Percentiles rank a stretch among this genome's conserved stretches.
Evolutionary conservation across 2,329 filamentous ascomycete genomes (phyloP).

Genomic region (Cladosporium velox): DNA sequence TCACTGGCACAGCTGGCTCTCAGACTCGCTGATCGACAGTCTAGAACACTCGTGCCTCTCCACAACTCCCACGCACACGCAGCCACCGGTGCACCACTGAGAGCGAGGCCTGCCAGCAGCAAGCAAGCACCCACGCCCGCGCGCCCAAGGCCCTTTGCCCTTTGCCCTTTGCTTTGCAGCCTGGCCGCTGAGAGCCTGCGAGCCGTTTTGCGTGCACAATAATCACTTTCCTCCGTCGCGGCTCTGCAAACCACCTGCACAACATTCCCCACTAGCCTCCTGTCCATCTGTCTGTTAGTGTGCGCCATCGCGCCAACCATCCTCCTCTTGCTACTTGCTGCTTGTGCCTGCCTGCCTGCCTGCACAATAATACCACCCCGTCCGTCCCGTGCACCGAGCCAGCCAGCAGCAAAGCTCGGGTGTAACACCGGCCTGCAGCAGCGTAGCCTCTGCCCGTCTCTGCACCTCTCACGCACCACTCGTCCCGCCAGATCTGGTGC

Average conservation of each 20-base stretch:
- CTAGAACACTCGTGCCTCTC: constrained; percentile 3
- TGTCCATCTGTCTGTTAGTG: neutral
- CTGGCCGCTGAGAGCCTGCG: neutral
- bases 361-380: constrained; percentile 4
- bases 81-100: neutral
- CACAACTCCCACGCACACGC: neutral
- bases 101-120: neutral
- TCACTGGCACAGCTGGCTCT: neutral
- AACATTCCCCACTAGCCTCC: constrained; percentile 10
- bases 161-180: neutral
- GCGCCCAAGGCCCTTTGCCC: neutral
- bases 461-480: neutral
- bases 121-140: neutral
- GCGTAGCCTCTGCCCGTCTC: constrained; percentile 11
- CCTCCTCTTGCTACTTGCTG: neutral
- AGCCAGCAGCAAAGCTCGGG: constrained; percentile 1
- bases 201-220: neutral
- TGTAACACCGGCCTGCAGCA: constrained; percentile 13
- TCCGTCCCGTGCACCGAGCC: neutral
- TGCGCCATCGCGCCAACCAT: neutral
- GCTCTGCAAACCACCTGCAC: constrained; percentile 2
- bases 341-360: neutral
- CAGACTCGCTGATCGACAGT: neutral
- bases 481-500: constrained; percentile 11
- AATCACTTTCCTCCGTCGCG: neutral